A percentile compares a stretch with the other conserved stretches of the same genome.
Conservation (phyloP, 768 basidiomycete genomes). For the Mycena chlorophos region DNA sequence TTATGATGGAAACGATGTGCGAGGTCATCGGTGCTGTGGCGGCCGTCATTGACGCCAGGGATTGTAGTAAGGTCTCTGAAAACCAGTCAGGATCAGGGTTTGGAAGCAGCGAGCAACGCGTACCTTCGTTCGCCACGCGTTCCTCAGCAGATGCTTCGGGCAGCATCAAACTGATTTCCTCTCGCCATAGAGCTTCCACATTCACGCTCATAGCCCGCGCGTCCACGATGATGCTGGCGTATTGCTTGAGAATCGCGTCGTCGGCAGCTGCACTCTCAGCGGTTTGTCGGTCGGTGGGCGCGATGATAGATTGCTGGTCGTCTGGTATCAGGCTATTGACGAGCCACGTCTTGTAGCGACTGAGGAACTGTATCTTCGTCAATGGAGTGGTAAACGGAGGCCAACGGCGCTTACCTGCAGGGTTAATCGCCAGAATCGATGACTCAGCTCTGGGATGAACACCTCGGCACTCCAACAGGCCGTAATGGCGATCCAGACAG, state of each 20-base stretch:
- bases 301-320: conserved; percentile 41
- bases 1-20: conserved; percentile 71
- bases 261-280: conserved; percentile 60
- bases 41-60: conserved; percentile 48
- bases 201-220: conserved; percentile 57
- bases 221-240: conserved; percentile 68
- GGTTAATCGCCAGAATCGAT: conserved; percentile 89
- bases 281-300: conserved; percentile 54
- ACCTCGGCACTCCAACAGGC: conserved; percentile 87
- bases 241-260: conserved; percentile 65
- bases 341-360: conserved; percentile 81
- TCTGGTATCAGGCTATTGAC: conserved; percentile 49
- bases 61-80: conserved; percentile 56
- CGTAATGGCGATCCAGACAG: conserved; percentile 70
- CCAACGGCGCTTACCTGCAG: conserved; percentile 64
- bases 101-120: conserved; percentile 11
- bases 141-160: conserved; percentile 43
- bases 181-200: conserved; percentile 61
- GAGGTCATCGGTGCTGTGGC: conserved; percentile 59
- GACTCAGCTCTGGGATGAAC: conserved; percentile 77
- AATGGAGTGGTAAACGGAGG: conserved; percentile 1
- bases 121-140: conserved; percentile 53
- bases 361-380: conserved; percentile 58
- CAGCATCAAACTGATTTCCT: conserved; percentile 64
- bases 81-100: conserved; percentile 2